Conservation (phyloP, 2,329 filamentous ascomycete species). For the Fusarium longipes region DNA sequence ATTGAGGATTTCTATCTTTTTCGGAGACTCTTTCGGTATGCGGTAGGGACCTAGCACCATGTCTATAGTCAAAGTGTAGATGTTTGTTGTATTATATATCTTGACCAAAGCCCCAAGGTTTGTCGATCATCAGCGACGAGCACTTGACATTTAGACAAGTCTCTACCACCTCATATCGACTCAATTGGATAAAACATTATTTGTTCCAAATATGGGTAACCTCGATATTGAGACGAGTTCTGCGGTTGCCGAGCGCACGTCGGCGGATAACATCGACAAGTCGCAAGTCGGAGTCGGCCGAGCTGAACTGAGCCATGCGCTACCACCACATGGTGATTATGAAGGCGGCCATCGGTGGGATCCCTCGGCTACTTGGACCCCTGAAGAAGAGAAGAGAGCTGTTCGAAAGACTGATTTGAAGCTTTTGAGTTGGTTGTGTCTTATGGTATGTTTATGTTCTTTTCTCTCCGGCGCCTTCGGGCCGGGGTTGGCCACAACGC, state of each 20-base stretch:
- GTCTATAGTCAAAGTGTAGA: conserved; percentile 19
- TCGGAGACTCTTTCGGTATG: conserved; percentile 40
- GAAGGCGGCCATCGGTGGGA: conserved; percentile 58
- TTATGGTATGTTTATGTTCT: conserved; percentile 51
- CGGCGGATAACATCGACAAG: conserved; percentile 42
- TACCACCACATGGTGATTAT: conserved; percentile 50
- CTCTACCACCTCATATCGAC: neutral
- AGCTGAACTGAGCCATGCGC: conserved; percentile 50
- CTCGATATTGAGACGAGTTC: conserved; percentile 47
- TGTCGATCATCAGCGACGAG: conserved; percentile 12
- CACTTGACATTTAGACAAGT: neutral
- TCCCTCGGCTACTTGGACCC: conserved; percentile 60
- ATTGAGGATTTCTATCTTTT: conserved; percentile 7
- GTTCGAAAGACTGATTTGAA: conserved; percentile 64
- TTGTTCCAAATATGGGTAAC: conserved; percentile 37
- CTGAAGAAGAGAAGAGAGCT: conserved; percentile 65
- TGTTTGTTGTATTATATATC: conserved; percentile 43
- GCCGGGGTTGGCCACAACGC: too few relatives aligned
- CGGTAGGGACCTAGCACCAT: neutral
- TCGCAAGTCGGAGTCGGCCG: conserved; percentile 51
- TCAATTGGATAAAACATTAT: neutral
- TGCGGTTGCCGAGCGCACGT: conserved; percentile 41
- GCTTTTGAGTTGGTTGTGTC: conserved; percentile 56
- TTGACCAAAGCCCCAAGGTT: conserved; percentile 25
- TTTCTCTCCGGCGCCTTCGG: too few relatives aligned